These are phyloP conservation scores for Xylaria venustula DNA, from an alignment of 495 filamentous ascomycete species.

Conservation along the genomic window DNA sequence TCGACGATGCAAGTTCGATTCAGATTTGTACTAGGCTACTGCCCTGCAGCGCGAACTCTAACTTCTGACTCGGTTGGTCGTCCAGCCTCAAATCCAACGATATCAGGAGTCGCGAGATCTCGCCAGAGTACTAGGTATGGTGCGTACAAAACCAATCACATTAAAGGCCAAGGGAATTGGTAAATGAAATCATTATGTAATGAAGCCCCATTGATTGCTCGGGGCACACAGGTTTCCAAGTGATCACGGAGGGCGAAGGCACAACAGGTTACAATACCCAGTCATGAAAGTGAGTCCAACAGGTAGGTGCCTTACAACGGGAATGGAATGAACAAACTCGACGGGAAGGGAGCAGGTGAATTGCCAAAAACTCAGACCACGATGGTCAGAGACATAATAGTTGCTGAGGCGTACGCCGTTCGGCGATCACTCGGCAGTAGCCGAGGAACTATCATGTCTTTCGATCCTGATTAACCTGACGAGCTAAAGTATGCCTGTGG, in stretches of 20 bases:
- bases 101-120: too few relatives aligned
- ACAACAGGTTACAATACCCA: too few relatives aligned
- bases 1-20: slow-evolving; percentile 16
- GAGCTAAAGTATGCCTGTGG: background rate
- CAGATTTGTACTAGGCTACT: slow-evolving; percentile 8
- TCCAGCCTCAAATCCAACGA: too few relatives aligned
- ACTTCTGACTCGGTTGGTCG: too few relatives aligned
- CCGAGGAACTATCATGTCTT: background rate
- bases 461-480: background rate
- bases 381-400: background rate
- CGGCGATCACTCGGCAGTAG: slow-evolving; percentile 1
- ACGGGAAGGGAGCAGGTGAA: background rate
- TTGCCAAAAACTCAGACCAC: background rate
- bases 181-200: background rate
- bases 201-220: too few relatives aligned
- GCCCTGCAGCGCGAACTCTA: background rate
- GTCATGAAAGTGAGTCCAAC: too few relatives aligned
- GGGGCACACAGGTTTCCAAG: too few relatives aligned
- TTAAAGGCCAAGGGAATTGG: background rate
- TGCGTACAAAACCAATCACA: background rate
- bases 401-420: background rate
- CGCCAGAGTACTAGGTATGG: background rate
- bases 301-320: too few relatives aligned
- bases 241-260: too few relatives aligned
- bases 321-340: background rate